A percentile compares a stretch with the other conserved stretches of the same genome.
These are phyloP conservation scores for Leccinum pachyderme DNA, from an alignment of 1,284 basidiomycete genomes.

Conservation along the genomic window DNA sequence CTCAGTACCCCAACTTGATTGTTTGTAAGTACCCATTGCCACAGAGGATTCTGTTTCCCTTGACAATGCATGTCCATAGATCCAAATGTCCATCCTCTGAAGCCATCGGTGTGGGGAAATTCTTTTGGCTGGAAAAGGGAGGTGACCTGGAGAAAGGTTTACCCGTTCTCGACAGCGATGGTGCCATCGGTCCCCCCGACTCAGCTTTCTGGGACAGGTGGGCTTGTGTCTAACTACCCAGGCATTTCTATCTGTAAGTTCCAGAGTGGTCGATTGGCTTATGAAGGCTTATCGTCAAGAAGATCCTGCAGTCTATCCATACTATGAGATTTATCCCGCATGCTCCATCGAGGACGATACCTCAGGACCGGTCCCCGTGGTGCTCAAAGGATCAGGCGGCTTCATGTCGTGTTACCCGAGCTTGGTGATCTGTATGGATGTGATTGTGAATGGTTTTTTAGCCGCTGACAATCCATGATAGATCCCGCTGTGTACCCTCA, in stretches of 20 bases:
- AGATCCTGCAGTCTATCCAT: constrained; percentile 33
- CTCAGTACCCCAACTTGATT: constrained; percentile 35
- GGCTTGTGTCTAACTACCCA: constrained; percentile 20
- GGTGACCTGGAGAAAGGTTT: constrained; percentile 17
- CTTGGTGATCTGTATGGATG: constrained; percentile 27
- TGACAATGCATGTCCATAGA: constrained; percentile 30
- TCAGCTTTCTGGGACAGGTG: constrained; percentile 12
- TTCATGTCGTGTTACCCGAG: constrained; percentile 11
- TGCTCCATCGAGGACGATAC: constrained; percentile 4
- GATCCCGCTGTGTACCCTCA: constrained; percentile 46
- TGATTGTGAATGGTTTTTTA: not conserved
- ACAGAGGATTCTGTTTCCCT: not conserved
- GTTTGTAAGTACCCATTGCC: constrained; percentile 34
- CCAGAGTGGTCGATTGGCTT: not conserved
- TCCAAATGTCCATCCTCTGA: constrained; percentile 37
- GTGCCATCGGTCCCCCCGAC: constrained; percentile 1
- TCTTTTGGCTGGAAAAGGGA: constrained; percentile 24
- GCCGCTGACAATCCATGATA: constrained; percentile 22
- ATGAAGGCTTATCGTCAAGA: constrained; percentile 4
- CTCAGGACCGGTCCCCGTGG: constrained; percentile 1
- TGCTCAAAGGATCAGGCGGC: not conserved
- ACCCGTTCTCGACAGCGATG: constrained; percentile 15
- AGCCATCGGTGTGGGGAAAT: constrained; percentile 11
- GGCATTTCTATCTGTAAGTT: constrained; percentile 27
- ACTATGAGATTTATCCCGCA: constrained; percentile 31